These are phyloP conservation scores for Alloteropsis semialata DNA, from an alignment of 176 grass and related monocot species.

Conservation along the genomic window DNA sequence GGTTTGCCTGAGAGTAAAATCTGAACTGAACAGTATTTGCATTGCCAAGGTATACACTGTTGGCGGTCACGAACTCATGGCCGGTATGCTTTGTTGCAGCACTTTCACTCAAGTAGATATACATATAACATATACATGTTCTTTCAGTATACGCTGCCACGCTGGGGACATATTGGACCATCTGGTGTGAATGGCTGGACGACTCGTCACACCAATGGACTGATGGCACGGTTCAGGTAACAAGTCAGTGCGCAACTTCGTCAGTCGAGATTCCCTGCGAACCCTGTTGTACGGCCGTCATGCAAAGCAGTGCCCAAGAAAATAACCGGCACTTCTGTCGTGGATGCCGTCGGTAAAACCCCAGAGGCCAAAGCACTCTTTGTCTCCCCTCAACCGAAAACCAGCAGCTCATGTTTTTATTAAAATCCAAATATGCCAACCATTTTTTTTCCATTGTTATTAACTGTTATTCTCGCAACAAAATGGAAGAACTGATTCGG, in stretches of 20 bases:
- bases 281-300: not conserved
- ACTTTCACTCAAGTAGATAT: not conserved
- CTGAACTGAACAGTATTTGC: not conserved
- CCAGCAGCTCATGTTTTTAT: too few species aligned
- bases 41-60: not conserved
- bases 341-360: too few species aligned
- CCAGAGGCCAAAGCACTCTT: too few species aligned
- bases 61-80: not conserved
- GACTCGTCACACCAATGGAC: not conserved
- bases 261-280: not conserved
- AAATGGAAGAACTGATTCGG: too few species aligned
- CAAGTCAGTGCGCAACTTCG: not conserved
- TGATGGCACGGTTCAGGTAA: not conserved
- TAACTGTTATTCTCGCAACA: too few species aligned
- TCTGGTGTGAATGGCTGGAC: not conserved
- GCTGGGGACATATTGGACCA: not conserved
- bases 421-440: too few species aligned
- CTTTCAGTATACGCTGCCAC: too few species aligned
- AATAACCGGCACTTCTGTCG: too few species aligned
- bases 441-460: too few species aligned
- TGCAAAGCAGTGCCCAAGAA: constrained; percentile 6
- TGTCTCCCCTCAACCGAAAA: too few species aligned
- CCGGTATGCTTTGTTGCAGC: not conserved
- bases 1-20: not conserved
- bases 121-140: too few species aligned